Conservation (phyloP, 768 basidiomycete species). For the Grammothele lineata region DNA sequence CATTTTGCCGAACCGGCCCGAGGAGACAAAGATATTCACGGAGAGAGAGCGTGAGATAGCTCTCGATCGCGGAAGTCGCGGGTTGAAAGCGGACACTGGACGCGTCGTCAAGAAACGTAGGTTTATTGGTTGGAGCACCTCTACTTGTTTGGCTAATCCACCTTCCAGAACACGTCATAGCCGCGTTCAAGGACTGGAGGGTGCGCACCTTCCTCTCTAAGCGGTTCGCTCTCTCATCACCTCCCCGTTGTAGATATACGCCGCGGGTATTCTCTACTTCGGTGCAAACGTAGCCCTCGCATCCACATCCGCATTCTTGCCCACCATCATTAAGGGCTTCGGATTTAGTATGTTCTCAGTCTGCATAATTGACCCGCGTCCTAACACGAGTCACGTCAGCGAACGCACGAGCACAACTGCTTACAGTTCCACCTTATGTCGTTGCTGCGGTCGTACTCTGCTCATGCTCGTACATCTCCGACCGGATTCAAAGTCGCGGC, state of each 20-base stretch:
- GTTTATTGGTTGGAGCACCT: background rate
- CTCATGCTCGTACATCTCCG: constrained; percentile 54
- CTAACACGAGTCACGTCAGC: too few species aligned
- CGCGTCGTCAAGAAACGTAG: constrained; percentile 59
- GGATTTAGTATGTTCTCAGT: constrained; percentile 60
- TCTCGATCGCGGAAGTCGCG: constrained; percentile 62
- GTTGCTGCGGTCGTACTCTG: constrained; percentile 61
- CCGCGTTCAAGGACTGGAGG: constrained; percentile 69
- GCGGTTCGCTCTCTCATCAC: background rate
- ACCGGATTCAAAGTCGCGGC: constrained; percentile 58
- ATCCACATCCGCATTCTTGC: constrained; percentile 80
- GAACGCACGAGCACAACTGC: constrained; percentile 60
- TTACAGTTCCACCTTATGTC: constrained; percentile 78
- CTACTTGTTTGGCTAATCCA: constrained; percentile 47
- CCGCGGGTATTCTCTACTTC: constrained; percentile 72
- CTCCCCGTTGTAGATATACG: constrained; percentile 42
- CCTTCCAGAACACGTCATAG: constrained; percentile 49
- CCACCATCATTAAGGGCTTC: constrained; percentile 74
- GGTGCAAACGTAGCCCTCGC: constrained; percentile 75
- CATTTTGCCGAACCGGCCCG: constrained; percentile 66
- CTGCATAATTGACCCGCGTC: too few species aligned
- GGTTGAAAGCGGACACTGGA: constrained; percentile 61
- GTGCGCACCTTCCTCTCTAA: constrained; percentile 7
- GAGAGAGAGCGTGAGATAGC: constrained; percentile 54
- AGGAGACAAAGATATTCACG: constrained; percentile 57